Conservation (phyloP, 176 grass and related monocot species). For the Cenchrus purpureus region DNA sequence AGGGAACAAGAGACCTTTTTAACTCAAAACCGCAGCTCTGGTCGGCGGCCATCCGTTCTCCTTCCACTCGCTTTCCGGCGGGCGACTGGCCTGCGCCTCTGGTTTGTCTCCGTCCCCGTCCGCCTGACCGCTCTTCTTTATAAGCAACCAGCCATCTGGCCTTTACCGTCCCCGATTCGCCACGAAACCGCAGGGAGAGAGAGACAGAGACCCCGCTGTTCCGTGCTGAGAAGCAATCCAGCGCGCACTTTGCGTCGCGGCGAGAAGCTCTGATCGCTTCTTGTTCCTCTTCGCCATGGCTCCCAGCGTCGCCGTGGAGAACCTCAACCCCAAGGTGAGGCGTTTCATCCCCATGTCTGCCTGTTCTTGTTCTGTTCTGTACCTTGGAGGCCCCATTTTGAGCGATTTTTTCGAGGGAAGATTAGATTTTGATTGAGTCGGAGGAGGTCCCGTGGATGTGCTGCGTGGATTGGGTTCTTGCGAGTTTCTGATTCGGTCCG, state of each 20-base stretch:
- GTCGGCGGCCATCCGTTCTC: not conserved
- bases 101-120: not conserved
- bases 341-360: not conserved
- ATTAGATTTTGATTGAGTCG: not conserved
- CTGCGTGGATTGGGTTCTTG: not conserved
- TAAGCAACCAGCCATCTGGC: slow-evolving; percentile 30
- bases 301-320: slow-evolving; percentile 49
- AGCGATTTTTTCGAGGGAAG: not conserved
- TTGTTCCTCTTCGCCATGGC: slow-evolving; percentile 40
- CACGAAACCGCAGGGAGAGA: slow-evolving; percentile 34
- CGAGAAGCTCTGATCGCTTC: slow-evolving; percentile 3
- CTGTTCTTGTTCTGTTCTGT: not conserved
- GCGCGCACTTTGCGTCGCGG: not conserved
- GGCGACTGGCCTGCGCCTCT: slow-evolving; percentile 32
- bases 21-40: slow-evolving; percentile 39
- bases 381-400: not conserved
- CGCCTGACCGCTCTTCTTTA: slow-evolving; percentile 22
- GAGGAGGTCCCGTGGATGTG: not conserved
- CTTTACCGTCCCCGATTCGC: slow-evolving; percentile 39
- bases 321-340: slow-evolving; percentile 61
- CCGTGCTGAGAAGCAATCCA: not conserved
- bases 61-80: slow-evolving; percentile 36
- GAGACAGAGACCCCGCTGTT: not conserved
- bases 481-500: slow-evolving; percentile 10
- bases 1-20: not conserved